Percentiles rank a stretch among this genome's conserved stretches.
These are phyloP conservation scores for Alloascoidea hylecoeti DNA, from an alignment of 805 yeast species.

Conservation along the genomic window DNA sequence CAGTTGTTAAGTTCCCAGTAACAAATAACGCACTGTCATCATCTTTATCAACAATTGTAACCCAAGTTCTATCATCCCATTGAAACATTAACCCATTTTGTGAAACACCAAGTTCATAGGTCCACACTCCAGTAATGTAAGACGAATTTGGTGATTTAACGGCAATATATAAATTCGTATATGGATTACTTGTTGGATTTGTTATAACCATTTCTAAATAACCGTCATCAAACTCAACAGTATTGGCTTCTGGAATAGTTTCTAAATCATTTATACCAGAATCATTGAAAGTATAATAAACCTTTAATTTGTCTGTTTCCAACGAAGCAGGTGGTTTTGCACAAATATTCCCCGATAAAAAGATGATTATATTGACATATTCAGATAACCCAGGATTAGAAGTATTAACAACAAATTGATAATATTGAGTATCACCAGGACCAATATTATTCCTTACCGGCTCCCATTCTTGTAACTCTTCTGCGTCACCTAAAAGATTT, in stretches of 20 bases:
- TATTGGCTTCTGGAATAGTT: slow-evolving; percentile 8
- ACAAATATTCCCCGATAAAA: slow-evolving; percentile 21
- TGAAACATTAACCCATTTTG: slow-evolving; percentile 49
- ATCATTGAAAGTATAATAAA: slow-evolving; percentile 16
- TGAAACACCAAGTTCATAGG: slow-evolving; percentile 53
- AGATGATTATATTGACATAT: slow-evolving; percentile 13
- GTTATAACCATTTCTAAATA: slow-evolving; percentile 16
- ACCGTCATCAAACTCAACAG: slow-evolving; percentile 12
- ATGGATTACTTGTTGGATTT: slow-evolving; percentile 9
- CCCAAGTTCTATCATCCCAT: slow-evolving; percentile 49
- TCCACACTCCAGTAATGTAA: slow-evolving; percentile 25
- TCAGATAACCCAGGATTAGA: background rate
- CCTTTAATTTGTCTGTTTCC: slow-evolving; percentile 9
- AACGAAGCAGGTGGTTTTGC: slow-evolving; percentile 11
- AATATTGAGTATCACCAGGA: background rate
- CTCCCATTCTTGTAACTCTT: background rate
- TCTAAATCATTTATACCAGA: slow-evolving; percentile 5
- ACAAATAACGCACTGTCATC: slow-evolving; percentile 46
- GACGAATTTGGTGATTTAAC: slow-evolving; percentile 6
- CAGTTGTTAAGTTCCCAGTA: background rate
- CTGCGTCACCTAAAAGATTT: no score
- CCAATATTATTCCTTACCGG: background rate
- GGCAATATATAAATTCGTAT: slow-evolving; percentile 6
- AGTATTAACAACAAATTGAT: background rate
- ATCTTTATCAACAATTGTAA: slow-evolving; percentile 55